Base-by-base conservation (phyloP, 2,329 filamentous ascomycete species). In the Parasarocladium wereldwijsianum region DNA sequence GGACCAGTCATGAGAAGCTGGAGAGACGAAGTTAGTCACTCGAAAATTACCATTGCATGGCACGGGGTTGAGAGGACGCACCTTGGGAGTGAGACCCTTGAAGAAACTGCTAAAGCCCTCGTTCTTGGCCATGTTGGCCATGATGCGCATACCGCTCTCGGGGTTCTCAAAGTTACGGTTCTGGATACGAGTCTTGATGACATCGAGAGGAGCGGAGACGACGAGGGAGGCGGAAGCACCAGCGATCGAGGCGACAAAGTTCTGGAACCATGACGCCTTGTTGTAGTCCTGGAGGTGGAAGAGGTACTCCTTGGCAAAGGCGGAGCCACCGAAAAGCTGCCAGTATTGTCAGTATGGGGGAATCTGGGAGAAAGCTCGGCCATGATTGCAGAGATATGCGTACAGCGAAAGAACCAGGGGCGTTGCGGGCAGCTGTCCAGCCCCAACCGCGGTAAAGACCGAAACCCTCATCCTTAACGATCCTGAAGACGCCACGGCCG, bases 111-210 rank as follows among this genome's bases (percentile, higher is more conserved):
- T 62, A 34, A 78, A 51, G 14, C 87, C 90, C 58, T 98, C 90
- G 44, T 93, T 73, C 64, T 76, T 82, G 40, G 82, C 71, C 90
- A 98, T 98, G 54, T 85, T 93, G 39, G 74, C 69, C 38, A 98
- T 62, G 45, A 98, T 96, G 47, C 74, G 73, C 69, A 93, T 84
- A 24, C 90, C 90, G 43, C 80, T 80, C 64, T 96, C 85, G 36
- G 87, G 87, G 65, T 93, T 90, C 40, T 98, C 90, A 46, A 98
- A 98, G 66, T 98, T 96, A 50, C 81, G 75, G 70, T 96, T 96
- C 62, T 96, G 87, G 46, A 96, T 93, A 48, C 87, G 76, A 36
- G 87, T 94, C 71, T 96, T 96, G 70, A 96, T 90, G 43, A 96
- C 87, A 51, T 96, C 87, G 35, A 96, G 70, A 17, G 87, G 87